A percentile compares a stretch with the other conserved stretches of the same genome.
Conservation (phyloP, 352 stramenopile species). For the Peronosclerospora sorghi region DNA sequence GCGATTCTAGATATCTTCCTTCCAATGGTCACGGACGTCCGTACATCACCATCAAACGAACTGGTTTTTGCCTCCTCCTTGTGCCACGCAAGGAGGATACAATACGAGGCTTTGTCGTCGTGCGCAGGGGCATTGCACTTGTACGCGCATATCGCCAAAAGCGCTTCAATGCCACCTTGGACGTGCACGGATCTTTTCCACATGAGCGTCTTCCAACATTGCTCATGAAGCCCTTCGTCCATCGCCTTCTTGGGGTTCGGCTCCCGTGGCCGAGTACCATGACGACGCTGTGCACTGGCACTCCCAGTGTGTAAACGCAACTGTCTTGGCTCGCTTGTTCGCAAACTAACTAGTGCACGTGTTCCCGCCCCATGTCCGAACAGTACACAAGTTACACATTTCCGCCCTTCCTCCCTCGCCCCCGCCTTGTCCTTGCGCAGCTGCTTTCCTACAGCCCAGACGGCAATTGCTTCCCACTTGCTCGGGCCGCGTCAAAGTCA, state of each 20-base stretch:
- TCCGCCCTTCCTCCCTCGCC: conserved; percentile 54
- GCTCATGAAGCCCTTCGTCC: conserved; percentile 63
- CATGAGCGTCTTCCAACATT: conserved; percentile 68
- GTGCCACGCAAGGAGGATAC: conserved; percentile 61
- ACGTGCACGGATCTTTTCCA: conserved; percentile 63
- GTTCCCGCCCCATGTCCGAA: conserved; percentile 62
- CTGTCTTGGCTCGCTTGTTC: conserved; percentile 20
- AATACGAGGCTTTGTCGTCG: conserved; percentile 42
- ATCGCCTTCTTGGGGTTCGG: conserved; percentile 37
- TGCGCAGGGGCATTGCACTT: conserved; percentile 61
- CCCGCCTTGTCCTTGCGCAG: conserved; percentile 54
- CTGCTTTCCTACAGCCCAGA: conserved; percentile 54
- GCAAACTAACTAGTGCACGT: conserved; percentile 69
- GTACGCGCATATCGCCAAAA: conserved; percentile 70
- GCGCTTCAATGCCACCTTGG: conserved; percentile 33
- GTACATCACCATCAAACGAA: conserved; percentile 33
- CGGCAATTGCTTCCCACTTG: conserved; percentile 36
- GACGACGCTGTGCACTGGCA: conserved; percentile 44
- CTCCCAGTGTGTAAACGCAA: conserved; percentile 48
- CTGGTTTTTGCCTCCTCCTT: conserved; percentile 15
- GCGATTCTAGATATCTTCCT: conserved; percentile 58
- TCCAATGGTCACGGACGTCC: conserved; percentile 51
- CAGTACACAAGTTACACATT: conserved; percentile 79
- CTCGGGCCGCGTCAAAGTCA: conserved; percentile 37
- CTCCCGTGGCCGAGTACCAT: conserved; percentile 43